Percentiles rank a stretch among this genome's conserved stretches.
Conservation (phyloP, 768 basidiomycete genomes). For the Holtermanniella nyarrowii region DNA sequence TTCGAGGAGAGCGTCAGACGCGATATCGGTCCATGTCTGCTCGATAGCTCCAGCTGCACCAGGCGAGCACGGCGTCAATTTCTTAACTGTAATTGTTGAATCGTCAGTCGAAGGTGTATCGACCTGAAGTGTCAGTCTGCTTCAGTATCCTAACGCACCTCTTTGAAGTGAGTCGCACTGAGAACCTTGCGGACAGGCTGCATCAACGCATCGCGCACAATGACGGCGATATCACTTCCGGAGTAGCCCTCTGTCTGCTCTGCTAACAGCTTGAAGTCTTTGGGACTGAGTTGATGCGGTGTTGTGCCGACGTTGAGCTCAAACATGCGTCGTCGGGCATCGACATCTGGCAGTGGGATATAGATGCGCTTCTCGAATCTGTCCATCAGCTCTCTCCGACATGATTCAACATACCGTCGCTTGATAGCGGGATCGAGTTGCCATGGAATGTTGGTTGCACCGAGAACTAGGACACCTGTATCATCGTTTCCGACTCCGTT, state of each 20-base stretch:
- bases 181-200: constrained; percentile 95
- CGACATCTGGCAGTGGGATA: constrained; percentile 88
- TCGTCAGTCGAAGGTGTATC: constrained; percentile 28
- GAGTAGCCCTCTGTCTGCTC: constrained; percentile 88
- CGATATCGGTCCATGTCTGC: constrained; percentile 79
- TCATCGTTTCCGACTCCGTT: constrained; percentile 98
- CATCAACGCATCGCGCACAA: constrained; percentile 95
- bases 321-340: constrained; percentile 89
- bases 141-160: constrained; percentile 25
- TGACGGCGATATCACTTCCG: constrained; percentile 86
- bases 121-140: constrained; percentile 5
- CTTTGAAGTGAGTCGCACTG: constrained; percentile 87
- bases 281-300: constrained; percentile 65
- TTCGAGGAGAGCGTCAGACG: constrained; percentile 79
- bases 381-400: not conserved
- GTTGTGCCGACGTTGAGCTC: constrained; percentile 90
- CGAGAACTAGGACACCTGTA: constrained; percentile 87
- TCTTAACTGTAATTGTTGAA: constrained; percentile 22
- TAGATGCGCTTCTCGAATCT: constrained; percentile 98
- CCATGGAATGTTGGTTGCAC: constrained; percentile 98
- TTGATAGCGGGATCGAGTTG: constrained; percentile 95
- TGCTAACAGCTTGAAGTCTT: constrained; percentile 72
- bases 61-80: constrained; percentile 95
- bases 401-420: constrained; percentile 55
- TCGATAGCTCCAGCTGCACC: constrained; percentile 77